phyloP scores from a whole-genome alignment of 192 early-diverging fungal species.

The Gaertneriomyces sp. region DNA sequence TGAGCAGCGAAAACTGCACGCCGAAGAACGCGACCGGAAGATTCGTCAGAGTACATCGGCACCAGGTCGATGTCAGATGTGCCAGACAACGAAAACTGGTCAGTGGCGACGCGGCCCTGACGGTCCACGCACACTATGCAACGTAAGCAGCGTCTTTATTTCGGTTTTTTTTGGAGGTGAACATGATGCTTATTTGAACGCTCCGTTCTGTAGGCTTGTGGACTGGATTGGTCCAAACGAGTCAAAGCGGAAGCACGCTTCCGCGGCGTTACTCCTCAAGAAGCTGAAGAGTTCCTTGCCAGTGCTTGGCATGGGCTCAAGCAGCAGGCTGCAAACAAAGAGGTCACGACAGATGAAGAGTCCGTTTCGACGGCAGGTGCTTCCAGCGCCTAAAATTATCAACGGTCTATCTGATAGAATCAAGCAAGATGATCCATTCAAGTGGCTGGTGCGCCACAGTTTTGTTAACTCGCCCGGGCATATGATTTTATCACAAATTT shows the following conservation, averaged over 20 bases:
- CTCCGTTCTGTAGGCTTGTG: neutral
- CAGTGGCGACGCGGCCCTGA: conserved; percentile 24
- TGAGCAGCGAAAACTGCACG: neutral
- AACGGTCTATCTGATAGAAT: too few relatives aligned
- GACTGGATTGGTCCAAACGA: conserved; percentile 9
- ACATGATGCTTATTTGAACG: neutral
- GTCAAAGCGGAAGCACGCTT: conserved; percentile 1
- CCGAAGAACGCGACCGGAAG: conserved; percentile 1
- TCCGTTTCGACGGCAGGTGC: too few relatives aligned
- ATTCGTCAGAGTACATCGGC: conserved; percentile 10
- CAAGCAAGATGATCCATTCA: too few relatives aligned
- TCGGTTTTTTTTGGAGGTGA: neutral
- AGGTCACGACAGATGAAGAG: too few relatives aligned
- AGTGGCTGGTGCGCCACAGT: too few relatives aligned
- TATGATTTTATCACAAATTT: too few relatives aligned
- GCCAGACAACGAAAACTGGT: conserved; percentile 25
- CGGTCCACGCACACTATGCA: conserved; percentile 29
- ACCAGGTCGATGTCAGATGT: conserved; percentile 10
- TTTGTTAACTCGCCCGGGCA: too few relatives aligned
- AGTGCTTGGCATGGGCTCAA: neutral
- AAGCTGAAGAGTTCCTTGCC: neutral
- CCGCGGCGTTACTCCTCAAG: neutral
- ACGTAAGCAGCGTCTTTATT: conserved; percentile 14
- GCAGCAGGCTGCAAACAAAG: neutral
- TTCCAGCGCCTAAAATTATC: too few relatives aligned